Evolutionary conservation across 2,329 filamentous ascomycete genomes (phyloP), one percentile per base, ranked within the genome.

Genomic region (Dactylella cylindrospora): DNA sequence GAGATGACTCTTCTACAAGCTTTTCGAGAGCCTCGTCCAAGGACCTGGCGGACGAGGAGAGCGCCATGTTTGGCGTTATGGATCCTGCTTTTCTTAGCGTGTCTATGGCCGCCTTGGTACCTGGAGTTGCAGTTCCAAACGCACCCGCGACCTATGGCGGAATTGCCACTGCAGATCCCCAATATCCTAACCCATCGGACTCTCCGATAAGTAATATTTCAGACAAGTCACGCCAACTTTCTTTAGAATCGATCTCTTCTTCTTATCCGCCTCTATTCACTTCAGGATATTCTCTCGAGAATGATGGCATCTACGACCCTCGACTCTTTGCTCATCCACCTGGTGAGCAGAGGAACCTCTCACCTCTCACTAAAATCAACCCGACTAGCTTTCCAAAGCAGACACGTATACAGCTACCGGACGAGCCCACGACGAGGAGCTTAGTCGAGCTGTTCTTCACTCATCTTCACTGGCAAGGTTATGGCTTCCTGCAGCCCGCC

Each of bases 381-480:
- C 57, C 49, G 7, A 62, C 57, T 15, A 62, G 57, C 31, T 64
- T 55, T 57, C 59, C 50, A 13, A 64, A 55, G 17, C 50, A 55
- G 28, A 55, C 59, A 3, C 40, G 59, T 5, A 55, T 64, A 32
- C 59, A 55, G 28, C 59, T 64, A 15, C 59, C 59, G 7, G 51
- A 64, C 29, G 50, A 64, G 43, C 29, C 17, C 3, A 57, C 40
- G 9, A 64, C 51, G 8, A 51, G 43, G 22, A 55, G 25, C 7
- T 45, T 64, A 2, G 38, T 51, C 4, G 45, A 57, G 15, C 59
- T 55, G 9, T 64, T 64, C 46, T 64, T 64, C 40, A 57, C 44
- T 6, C 59, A 64, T 36, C 59, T 64, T 15, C 51, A 64, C 45
- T 64, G 50, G 50, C 59, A 64, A 47, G 50, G 50, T 23, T 64